A percentile compares a stretch with the other conserved stretches of the same genome.
phyloP scores from a whole-genome alignment of 495 filamentous ascomycete genomes.

The Neurospora discreta region DNA sequence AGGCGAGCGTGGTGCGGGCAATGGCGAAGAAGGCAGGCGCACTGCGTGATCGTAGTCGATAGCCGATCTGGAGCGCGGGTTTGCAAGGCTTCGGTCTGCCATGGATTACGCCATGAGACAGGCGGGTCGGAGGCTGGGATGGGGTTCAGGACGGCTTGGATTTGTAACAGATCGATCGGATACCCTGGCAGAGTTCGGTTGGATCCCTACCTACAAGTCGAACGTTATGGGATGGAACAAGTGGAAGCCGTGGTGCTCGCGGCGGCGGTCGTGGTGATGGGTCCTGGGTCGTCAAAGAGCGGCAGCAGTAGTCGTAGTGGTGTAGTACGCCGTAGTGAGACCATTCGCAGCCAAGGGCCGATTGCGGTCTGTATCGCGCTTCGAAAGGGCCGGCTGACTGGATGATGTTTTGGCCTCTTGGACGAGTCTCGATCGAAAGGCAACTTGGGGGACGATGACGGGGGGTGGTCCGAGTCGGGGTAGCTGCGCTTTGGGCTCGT shows the following conservation, averaged over 20 bases:
- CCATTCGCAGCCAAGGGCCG: neutral
- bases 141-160: neutral
- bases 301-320: neutral
- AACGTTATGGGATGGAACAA: neutral
- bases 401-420: neutral
- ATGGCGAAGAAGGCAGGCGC: slow-evolving; percentile 24
- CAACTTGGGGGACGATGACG: neutral
- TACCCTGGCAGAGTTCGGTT: neutral
- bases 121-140: slow-evolving; percentile 14
- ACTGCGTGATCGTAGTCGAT: slow-evolving; percentile 36
- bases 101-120: slow-evolving; percentile 47
- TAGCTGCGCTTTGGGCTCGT: neutral
- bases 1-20: slow-evolving; percentile 1
- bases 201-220: neutral
- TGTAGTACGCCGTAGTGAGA: neutral
- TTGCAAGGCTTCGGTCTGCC: slow-evolving; percentile 45
- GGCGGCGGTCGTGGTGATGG: neutral
- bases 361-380: neutral
- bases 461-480: neutral
- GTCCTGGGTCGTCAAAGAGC: neutral
- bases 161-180: neutral
- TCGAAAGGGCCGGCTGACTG: neutral
- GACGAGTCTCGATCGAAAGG: neutral
- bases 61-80: slow-evolving; percentile 41
- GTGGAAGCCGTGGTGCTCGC: neutral